Base-by-base conservation (phyloP, 2,329 filamentous ascomycete genomes). In the Colletotrichum brevisporum region DNA sequence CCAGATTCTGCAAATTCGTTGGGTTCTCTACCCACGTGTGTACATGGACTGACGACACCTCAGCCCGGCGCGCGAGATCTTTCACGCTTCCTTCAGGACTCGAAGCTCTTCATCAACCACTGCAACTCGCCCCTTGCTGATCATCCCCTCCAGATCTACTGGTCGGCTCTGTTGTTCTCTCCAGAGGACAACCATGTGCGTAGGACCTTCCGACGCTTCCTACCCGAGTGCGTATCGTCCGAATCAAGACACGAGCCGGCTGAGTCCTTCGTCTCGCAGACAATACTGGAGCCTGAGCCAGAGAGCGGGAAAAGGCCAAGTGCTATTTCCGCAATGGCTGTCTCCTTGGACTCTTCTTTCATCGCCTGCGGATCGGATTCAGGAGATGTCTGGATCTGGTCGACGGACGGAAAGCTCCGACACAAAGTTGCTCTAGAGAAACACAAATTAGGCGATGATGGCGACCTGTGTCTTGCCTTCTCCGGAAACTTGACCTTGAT, bases 121-220 rank as follows among this genome's bases (percentile, higher is more conserved):
- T 36, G 12, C 12, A 36, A 10, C 13, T 10, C 21, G 15, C 36
- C n/a, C 13, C 18, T 51, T n/a, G 5, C 4, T 24, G 26, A 24
- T 16, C 5, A 24, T 41, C 56, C 56, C 2, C 56, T 59, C 39
- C 56, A 59, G n/a, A 9, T 59, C 1, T 59, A 41, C 9, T 59
- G 56, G 56, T 59, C 56, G 8, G 56, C 45, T 16, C 45, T 51
- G 6, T 8, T 31, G 5, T 59, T 59, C 24, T 59, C 21, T 15
- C 55, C 55, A n/a, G 45, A 18, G n/a, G 18, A 48, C 6, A 48
- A 24, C 45, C 18, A 4, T 6, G 3, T 48, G 16, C 45, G 45
- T 9, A 48, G 3, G n/a, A 21, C 45, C n/a, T 48, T n/a, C 6
- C 3, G 5, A 6, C 13, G 18, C 9, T 24, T n/a, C n/a, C 16